phyloP scores from a whole-genome alignment of 768 basidiomycete species.

The Tulasnella sp. region DNA sequence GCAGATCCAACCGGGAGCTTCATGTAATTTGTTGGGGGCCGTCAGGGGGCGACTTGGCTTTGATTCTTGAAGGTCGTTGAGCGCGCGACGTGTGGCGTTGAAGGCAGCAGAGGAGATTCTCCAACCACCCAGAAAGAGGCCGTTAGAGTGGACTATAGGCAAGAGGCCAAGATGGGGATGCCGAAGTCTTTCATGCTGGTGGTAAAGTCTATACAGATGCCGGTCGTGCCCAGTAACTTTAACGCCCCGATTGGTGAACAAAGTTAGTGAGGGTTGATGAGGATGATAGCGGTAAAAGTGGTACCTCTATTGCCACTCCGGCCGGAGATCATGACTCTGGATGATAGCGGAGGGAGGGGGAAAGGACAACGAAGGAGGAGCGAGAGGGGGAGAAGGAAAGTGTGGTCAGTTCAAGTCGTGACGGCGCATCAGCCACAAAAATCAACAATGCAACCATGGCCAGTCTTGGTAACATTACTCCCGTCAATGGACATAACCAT shows the following conservation, averaged over 20 bases:
- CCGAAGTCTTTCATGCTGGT: conserved; percentile 89
- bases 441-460: conserved; percentile 64
- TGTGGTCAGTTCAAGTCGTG: not conserved
- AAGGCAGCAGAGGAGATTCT: conserved; percentile 84
- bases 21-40: conserved; percentile 65
- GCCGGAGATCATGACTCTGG: conserved; percentile 93
- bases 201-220: conserved; percentile 92
- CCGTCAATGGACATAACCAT: too few species aligned
- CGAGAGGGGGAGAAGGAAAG: conserved; percentile 25
- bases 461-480: too few species aligned
- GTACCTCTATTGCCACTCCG: conserved; percentile 96
- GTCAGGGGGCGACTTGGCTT: conserved; percentile 87
- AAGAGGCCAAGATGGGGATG: conserved; percentile 87
- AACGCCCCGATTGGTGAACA: conserved; percentile 88
- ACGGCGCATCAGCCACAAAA: not conserved
- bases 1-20: conserved; percentile 88
- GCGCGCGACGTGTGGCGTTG: conserved; percentile 92
- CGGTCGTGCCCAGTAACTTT: too few species aligned
- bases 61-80: conserved; percentile 97
- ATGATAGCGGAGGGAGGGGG: not conserved
- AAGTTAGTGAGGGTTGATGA: conserved; percentile 97
- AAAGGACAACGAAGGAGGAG: not conserved
- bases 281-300: conserved; percentile 82
- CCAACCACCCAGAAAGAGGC: conserved; percentile 97
- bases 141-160: conserved; percentile 98